Conservation (phyloP, 495 filamentous ascomycete species). For the Penicillium atrosanguineum region DNA sequence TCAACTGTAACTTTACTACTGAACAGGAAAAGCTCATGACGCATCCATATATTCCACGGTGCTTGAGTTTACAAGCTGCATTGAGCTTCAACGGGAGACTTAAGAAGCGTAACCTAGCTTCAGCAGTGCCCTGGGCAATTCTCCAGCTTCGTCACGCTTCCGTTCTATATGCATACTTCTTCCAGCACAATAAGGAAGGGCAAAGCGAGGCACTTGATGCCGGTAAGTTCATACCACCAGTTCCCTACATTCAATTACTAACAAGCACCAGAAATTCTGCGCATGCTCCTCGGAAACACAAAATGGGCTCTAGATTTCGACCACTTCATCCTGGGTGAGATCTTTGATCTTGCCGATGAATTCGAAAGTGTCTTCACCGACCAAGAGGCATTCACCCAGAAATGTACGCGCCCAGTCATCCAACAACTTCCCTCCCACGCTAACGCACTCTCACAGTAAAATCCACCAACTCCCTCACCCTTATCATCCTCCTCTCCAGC, state of each 20-base stretch:
- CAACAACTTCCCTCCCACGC: neutral
- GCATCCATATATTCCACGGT: constrained; percentile 63
- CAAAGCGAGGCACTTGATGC: constrained; percentile 62
- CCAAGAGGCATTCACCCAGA: constrained; percentile 43
- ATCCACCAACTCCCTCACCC: constrained; percentile 52
- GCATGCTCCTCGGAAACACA: constrained; percentile 43
- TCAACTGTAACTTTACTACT: constrained; percentile 68
- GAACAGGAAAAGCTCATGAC: constrained; percentile 70
- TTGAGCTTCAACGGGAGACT: constrained; percentile 63
- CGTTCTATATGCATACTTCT: constrained; percentile 61
- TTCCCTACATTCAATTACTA: neutral
- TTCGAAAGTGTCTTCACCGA: constrained; percentile 41
- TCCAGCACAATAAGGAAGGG: constrained; percentile 45
- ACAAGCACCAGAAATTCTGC: constrained; percentile 36
- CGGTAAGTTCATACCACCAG: constrained; percentile 38
- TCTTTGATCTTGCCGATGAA: constrained; percentile 60
- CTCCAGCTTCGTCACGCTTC: constrained; percentile 70
- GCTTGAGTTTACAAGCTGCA: constrained; percentile 66
- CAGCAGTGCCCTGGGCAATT: constrained; percentile 70
- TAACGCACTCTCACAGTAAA: constrained; percentile 35
- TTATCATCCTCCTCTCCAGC: constrained; percentile 70
- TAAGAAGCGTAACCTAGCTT: constrained; percentile 56
- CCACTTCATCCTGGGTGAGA: constrained; percentile 63
- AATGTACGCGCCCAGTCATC: constrained; percentile 25
- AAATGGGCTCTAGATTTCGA: constrained; percentile 70